phyloP scores from a whole-genome alignment of 129 eudicot genomes.

The Dittrichia graveolens region DNA sequence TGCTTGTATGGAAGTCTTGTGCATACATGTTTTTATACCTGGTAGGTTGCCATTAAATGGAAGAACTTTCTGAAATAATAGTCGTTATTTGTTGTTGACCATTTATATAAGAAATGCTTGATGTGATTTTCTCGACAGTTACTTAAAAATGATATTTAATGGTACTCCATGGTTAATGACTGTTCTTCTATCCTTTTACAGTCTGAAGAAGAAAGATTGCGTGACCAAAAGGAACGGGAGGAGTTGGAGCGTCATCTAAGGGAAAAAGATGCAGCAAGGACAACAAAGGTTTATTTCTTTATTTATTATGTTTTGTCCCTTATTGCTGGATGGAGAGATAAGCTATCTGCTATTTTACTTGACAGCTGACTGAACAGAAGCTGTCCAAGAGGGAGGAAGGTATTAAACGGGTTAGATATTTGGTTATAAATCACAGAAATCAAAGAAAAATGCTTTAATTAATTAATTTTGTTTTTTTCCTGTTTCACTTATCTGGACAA shows the following conservation, averaged over 20 bases:
- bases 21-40: no score
- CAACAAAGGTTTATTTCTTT: constrained; percentile 62
- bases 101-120: not conserved
- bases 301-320: constrained; percentile 7
- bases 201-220: constrained; percentile 97
- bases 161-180: not conserved
- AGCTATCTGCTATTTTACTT: constrained; percentile 12
- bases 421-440: constrained; percentile 10
- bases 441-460: not conserved
- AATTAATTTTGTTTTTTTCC: not conserved
- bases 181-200: constrained; percentile 27
- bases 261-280: constrained; percentile 87
- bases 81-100: not conserved
- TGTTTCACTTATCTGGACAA: constrained; percentile 29
- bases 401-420: constrained; percentile 25
- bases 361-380: constrained; percentile 75
- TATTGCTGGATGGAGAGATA: constrained; percentile 5
- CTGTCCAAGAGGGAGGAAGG: constrained; percentile 84
- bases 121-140: not conserved
- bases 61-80: not conserved
- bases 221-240: constrained; percentile 89
- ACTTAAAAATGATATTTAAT: not conserved
- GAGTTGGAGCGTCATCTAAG: constrained; percentile 76
- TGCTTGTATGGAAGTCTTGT: no score
- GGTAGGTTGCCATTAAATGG: no score